Base-by-base conservation (phyloP, 345 rosid genomes). In the Eucalyptus brandiana region DNA sequence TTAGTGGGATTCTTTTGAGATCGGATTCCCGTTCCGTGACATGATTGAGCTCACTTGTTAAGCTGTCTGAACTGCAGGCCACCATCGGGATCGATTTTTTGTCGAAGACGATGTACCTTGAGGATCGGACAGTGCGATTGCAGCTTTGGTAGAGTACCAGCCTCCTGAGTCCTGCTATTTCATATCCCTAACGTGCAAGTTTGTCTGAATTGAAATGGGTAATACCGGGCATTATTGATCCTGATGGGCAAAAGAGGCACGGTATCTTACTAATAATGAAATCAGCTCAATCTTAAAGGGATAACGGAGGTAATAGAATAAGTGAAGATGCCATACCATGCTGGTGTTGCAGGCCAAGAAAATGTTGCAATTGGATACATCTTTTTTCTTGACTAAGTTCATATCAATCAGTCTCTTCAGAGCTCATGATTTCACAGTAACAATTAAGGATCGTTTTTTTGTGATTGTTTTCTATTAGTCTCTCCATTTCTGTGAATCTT, bases 91-190 rank as follows among this genome's bases (percentile, higher is more conserved):
- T 97, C 87, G 99, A 97, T 91, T 97, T 97, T 88, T 91, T 96
- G 93, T 97, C 98, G 9, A 97, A 97, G 90, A 97, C 99, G 54
- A 97, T 97, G 98, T 96, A 96, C 92, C 98, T 96, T 87, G 99
- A 96, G 92, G 98, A 96, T 91, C 94, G 98, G 53, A 97, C 99
- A 49, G 95, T 97, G 91, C 97, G 99, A 42, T 92, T 97, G 93
- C 99, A 97, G 91, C 95, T 97, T n/a, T 97, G 99, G 99, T 96
- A 91, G 88, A 90, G 30, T 67, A 58, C 49, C 34, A 32, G 56
- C 34, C 87, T 24, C 6, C 51, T 30, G 30, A n/a, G 12, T 87
- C 50, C 3, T 34, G 50, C 65, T 15, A 30, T 87, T 18, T 89
- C 40, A 17, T n/a, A 32, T 76, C 24, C 40, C 80, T 16, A 32